phyloP scores from a whole-genome alignment of 1,284 basidiomycete genomes.

The Afroboletus lepidellus region DNA sequence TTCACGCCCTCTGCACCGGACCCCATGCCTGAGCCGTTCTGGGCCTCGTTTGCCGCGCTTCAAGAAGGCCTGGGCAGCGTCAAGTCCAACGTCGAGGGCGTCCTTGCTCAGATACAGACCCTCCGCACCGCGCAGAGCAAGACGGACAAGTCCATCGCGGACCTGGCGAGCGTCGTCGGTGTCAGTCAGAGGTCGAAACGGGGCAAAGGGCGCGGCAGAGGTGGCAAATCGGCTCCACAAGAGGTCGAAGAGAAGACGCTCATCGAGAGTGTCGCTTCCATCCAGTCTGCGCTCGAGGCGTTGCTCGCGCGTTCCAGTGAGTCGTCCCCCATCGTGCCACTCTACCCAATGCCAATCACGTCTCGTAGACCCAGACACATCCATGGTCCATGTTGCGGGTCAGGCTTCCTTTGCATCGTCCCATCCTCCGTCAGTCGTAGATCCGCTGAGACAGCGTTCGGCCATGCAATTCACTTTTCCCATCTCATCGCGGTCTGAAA shows the following conservation, averaged over 20 bases:
- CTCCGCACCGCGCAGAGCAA: conserved; percentile 16
- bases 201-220: background rate
- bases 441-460: background rate
- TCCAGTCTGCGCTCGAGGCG: conserved; percentile 23
- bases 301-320: conserved; percentile 20
- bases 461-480: background rate
- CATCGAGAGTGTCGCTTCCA: conserved; percentile 18
- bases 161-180: conserved; percentile 20
- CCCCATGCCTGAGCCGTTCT: background rate
- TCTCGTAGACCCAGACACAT: background rate
- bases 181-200: background rate
- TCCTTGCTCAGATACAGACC: conserved; percentile 18
- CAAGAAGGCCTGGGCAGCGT: conserved; percentile 7
- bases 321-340: background rate
- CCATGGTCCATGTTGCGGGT: too few relatives aligned
- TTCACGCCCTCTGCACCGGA: too few relatives aligned
- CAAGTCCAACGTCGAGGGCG: conserved; percentile 15
- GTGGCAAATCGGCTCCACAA: background rate
- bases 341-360: background rate
- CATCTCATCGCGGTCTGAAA: background rate
- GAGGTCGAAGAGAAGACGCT: conserved; percentile 7
- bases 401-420: too few relatives aligned
- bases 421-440: background rate
- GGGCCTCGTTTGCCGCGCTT: conserved; percentile 11
- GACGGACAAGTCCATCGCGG: conserved; percentile 9